phyloP scores from a whole-genome alignment of 371 early-diverging fungal genomes.

The Apophysomyces trapeziformis region DNA sequence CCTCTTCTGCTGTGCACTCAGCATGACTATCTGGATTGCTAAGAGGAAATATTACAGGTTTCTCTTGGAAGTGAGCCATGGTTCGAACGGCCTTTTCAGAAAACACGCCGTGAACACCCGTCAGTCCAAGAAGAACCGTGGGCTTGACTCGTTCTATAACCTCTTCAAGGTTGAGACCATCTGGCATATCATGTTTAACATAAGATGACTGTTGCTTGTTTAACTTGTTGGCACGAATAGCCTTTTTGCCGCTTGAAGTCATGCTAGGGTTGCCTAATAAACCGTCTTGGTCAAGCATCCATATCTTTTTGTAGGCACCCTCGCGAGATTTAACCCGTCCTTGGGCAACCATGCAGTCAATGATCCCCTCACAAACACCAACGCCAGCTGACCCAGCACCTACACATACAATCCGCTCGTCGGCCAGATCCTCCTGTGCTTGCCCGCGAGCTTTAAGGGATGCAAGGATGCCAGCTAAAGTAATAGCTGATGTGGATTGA shows the following conservation, averaged over 20 bases:
- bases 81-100: conserved; percentile 56
- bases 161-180: conserved; percentile 56
- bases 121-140: conserved; percentile 64
- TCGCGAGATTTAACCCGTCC: conserved; percentile 58
- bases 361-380: conserved; percentile 70
- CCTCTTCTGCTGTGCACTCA: conserved; percentile 69
- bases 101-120: conserved; percentile 63
- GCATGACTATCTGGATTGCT: conserved; percentile 69
- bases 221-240: conserved; percentile 15
- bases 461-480: conserved; percentile 65
- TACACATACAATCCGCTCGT: conserved; percentile 64
- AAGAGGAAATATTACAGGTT: conserved; percentile 67
- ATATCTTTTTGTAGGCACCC: conserved; percentile 60
- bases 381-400: conserved; percentile 74
- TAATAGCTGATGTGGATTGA: conserved; percentile 67
- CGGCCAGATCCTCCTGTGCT: conserved; percentile 40
- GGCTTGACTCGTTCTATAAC: conserved; percentile 65
- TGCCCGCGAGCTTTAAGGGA: conserved; percentile 59
- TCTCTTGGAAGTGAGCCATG: conserved; percentile 65
- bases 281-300: conserved; percentile 65
- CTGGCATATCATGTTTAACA: conserved; percentile 57
- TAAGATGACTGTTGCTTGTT: conserved; percentile 60
- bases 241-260: not conserved
- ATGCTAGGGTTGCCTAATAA: conserved; percentile 53
- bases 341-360: conserved; percentile 67